Evolutionary conservation across 2,329 filamentous ascomycete species (phyloP).

Genomic region (Colletotrichum agaves): DNA sequence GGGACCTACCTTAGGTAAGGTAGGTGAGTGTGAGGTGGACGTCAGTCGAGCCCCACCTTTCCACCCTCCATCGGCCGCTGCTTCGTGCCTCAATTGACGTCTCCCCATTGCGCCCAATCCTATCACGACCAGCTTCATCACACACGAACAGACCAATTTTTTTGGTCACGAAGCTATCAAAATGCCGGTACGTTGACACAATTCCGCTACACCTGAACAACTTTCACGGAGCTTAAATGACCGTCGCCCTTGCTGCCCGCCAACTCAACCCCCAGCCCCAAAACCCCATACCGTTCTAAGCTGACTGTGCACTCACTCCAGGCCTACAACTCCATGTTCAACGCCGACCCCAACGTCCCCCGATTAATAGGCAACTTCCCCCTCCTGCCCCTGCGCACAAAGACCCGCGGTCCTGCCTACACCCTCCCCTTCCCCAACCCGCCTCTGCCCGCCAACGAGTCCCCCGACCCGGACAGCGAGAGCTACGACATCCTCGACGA

Average conservation of each 20-base stretch:
- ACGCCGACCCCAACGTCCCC: conserved; percentile 76
- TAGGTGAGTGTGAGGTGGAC: conserved; percentile 34
- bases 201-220: not conserved
- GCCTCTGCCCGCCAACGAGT: conserved; percentile 69
- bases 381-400: conserved; percentile 91
- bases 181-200: conserved; percentile 56
- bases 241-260: conserved; percentile 11
- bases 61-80: conserved; percentile 3
- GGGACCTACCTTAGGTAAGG: not conserved
- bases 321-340: conserved; percentile 99
- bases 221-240: not conserved
- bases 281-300: not conserved
- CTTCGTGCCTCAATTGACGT: conserved; percentile 17
- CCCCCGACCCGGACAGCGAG: conserved; percentile 84
- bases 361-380: conserved; percentile 87
- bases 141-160: conserved; percentile 32
- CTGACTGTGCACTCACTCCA: conserved; percentile 52
- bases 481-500: conserved; percentile 98
- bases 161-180: conserved; percentile 44
- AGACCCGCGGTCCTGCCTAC: conserved; percentile 94
- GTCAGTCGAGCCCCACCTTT: conserved; percentile 37
- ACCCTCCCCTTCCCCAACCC: conserved; percentile 73
- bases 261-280: not conserved
- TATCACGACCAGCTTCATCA: conserved; percentile 35
- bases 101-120: conserved; percentile 23